Evolutionary conservation across 2,329 filamentous ascomycete species (phyloP).

Genomic region (Sphaerulina vaccinii): DNA sequence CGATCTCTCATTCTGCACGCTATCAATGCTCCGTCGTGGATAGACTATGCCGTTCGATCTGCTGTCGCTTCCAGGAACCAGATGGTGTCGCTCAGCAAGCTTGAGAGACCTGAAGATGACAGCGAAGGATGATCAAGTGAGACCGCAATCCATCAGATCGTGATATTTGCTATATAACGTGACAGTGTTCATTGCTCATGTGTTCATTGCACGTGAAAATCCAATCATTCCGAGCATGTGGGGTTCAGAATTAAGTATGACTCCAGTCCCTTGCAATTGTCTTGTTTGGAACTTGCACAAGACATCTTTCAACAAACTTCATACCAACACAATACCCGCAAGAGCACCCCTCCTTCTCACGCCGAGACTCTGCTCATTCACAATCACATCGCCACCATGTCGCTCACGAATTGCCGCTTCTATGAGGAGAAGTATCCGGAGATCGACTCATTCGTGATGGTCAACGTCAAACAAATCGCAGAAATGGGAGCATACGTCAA

Average conservation of each 20-base stretch:
- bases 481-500: slow-evolving; percentile 99
- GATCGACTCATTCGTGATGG: slow-evolving; percentile 99
- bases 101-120: too few relatives aligned
- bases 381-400: slow-evolving; percentile 65
- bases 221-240: too few relatives aligned
- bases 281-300: too few relatives aligned
- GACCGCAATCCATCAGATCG: too few relatives aligned
- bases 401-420: slow-evolving; percentile 93
- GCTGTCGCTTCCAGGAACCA: too few relatives aligned
- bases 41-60: too few relatives aligned
- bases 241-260: slow-evolving; percentile 6
- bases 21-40: too few relatives aligned
- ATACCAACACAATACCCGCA: background rate
- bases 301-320: background rate
- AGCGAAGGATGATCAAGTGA: too few relatives aligned
- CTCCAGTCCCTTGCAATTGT: background rate
- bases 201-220: background rate
- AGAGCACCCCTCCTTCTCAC: slow-evolving; percentile 6
- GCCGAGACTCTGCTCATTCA: background rate
- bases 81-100: too few relatives aligned
- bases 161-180: too few relatives aligned
- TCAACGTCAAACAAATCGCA: slow-evolving; percentile 99
- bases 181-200: background rate
- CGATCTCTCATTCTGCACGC: too few relatives aligned
- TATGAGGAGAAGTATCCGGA: slow-evolving; percentile 98